Evolutionary conservation across 345 rosid genomes (phyloP), one percentile per base, ranked within the genome.

Genomic region (Hypericum androsaemum): DNA sequence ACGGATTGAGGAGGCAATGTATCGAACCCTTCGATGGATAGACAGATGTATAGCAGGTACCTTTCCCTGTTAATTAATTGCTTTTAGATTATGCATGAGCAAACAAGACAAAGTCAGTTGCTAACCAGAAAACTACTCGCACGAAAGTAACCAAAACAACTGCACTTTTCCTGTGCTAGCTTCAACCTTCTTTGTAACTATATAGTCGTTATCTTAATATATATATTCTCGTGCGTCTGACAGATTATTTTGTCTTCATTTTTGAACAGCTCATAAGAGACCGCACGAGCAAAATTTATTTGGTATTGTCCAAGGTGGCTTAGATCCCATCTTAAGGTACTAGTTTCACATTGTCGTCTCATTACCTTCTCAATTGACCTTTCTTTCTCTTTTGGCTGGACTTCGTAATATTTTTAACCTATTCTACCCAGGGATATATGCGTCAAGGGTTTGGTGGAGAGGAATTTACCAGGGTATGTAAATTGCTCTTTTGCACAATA

Each of bases 21-120:
- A 78, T 58, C 89, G 84, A 47, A 85, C 95, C 13, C 84, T 85
- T 64, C 89, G 95, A 17, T 85, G 95, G 95, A 78, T 80, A 56
- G 95, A 82, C 67, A 71, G 95, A 64, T 85, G 95, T 72, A 73
- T 85, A 41, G 74, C 74, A 61, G 95, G 89, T 76, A 52, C 17
- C 37, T 36, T 36, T 48, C 14, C 53, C 11, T 38, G 40, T 12
- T 47, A 15, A 54, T 32, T 53, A 40, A 32, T 58, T 43, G 14
- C 50, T 52, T 12, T 7, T 38, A 12, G 43, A 15, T 58, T 7
- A 28, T 32, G 11, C 51, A 13, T 6, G 41, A 36, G 53, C 42
- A 42, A 17, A 43, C 32, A 22, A 1, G 32, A 4, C 32, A 22
- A 22, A 22, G 32, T 22, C 32, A 22, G 32, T 22, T 22, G 32